phyloP scores from a whole-genome alignment of 2,329 filamentous ascomycete genomes.

The Colletotrichum simmondsii region DNA sequence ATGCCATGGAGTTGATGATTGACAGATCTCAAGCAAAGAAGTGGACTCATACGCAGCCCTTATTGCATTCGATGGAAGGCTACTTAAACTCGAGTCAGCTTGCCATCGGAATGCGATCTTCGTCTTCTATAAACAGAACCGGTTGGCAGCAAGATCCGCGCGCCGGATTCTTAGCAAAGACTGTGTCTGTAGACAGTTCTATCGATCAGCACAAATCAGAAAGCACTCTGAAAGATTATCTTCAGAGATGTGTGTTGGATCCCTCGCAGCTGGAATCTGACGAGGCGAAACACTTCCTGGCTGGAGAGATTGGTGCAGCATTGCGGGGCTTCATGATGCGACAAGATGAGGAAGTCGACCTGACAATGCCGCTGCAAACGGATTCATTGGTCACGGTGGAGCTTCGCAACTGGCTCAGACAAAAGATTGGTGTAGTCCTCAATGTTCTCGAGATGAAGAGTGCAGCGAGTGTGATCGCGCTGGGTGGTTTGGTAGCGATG shows the following conservation, averaged over 20 bases:
- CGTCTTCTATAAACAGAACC: conserved; percentile 8
- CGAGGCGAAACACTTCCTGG: conserved; percentile 11
- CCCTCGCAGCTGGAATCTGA: conserved; percentile 2
- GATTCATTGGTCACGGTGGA: conserved; percentile 40
- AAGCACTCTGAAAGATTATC: conserved; percentile 1
- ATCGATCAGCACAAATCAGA: not conserved
- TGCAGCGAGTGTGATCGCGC: conserved; percentile 9
- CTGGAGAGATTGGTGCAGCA: conserved; percentile 6
- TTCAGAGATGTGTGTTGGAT: not conserved
- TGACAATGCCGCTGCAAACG: conserved; percentile 18
- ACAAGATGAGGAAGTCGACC: conserved; percentile 18
- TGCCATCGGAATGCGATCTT: conserved; percentile 29
- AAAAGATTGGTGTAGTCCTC: conserved; percentile 32
- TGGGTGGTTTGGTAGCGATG: not conserved
- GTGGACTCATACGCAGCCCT: too few relatives aligned
- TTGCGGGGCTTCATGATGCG: conserved; percentile 34
- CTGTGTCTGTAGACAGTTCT: conserved; percentile 16
- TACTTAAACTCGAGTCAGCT: conserved; percentile 36
- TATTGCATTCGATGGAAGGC: not conserved
- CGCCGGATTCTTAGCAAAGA: conserved; percentile 33
- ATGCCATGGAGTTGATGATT: conserved; percentile 30
- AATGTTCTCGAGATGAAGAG: conserved; percentile 17
- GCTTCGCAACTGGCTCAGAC: conserved; percentile 37
- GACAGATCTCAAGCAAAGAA: not conserved
- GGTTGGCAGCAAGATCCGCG: conserved; percentile 38